Base-by-base conservation (phyloP, 768 basidiomycete genomes). In the Cystobasidium tubakii region DNA sequence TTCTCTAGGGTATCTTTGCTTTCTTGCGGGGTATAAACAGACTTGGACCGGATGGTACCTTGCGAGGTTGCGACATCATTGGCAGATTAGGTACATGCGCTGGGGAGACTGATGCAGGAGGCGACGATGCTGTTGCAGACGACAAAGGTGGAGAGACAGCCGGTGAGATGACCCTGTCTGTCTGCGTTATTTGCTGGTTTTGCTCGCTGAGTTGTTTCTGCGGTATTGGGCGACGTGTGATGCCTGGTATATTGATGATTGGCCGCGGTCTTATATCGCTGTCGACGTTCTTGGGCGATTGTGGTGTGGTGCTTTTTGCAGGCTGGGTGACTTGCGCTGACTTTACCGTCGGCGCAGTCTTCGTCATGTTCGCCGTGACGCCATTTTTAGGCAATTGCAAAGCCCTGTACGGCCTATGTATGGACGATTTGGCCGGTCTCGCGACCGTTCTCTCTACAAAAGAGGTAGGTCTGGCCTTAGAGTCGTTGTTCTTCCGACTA, bases 371-470 rank as follows among this genome's bases (percentile, higher is more conserved):
- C 46, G 10, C 46, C 21, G 46, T 3, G 25, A 31, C 4, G 25
- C 57, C 36, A 15, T 29, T 10, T 23, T 7, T 19, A 13, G 57
- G 29, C 57, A 62, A 13, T 62, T 33, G 9, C 57, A 62, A n/a
- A 2, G 29, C 44, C 53, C 31, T 67, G 44, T 67, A 67, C 27
- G 66, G 66, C 44, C 34, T 44, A 15, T 67, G 43, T 7, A 33
- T 21, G 10, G 42, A n/a, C 2, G 42, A 44, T 31, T 67, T 67
- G 9, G 29, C 44, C 17, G 42, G 66, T 10, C 36, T 36, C 7
- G 63, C 2, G 6, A 67, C 46, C 17, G 29, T 33, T 19, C 66
- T 43, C 44, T 67, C 66, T 7, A 67, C 29, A 36, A 67, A 67
- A 9, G 46, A 17, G 12, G 46, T 50, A 50, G 46, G 10, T 21